phyloP scores from a whole-genome alignment of 2,329 filamentous ascomycete genomes.

The Fusarium hostae region DNA sequence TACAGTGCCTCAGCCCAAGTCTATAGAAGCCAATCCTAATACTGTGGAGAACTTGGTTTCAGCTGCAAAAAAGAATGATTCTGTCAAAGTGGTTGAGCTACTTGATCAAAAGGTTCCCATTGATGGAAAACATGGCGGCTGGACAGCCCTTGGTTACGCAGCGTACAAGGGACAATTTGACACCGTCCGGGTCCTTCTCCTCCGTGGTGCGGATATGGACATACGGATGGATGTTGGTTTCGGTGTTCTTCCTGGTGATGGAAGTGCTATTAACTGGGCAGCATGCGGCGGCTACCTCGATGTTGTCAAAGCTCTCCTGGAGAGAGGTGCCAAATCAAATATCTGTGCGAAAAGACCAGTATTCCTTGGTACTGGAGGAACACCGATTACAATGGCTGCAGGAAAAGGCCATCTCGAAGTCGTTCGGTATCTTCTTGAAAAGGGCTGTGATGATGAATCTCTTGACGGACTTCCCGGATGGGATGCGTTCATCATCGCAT shows the following conservation, averaged over 20 bases:
- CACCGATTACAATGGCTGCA: neutral
- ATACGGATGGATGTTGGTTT: neutral
- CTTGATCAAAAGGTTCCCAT: rapidly evolving
- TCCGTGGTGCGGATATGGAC: neutral
- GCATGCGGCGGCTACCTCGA: neutral
- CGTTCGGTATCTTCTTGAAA: neutral
- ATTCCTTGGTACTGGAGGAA: neutral
- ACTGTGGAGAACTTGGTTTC: neutral
- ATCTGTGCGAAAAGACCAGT: neutral
- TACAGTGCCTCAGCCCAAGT: neutral
- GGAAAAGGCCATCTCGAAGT: neutral
- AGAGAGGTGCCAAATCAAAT: rapidly evolving
- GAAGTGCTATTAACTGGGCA: neutral
- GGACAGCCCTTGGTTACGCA: neutral
- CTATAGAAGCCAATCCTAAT: neutral
- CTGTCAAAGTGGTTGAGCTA: neutral
- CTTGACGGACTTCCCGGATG: neutral
- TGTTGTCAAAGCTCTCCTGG: rapidly evolving
- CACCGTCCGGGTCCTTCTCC: neutral
- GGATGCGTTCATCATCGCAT: neutral
- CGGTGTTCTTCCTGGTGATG: neutral
- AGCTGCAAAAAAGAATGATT: neutral
- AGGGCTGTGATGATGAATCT: rapidly evolving
- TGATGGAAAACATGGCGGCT: rapidly evolving
- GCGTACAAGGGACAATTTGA: neutral